Conservation (phyloP, 1,139 yeast genomes). For the Candida anutae region DNA sequence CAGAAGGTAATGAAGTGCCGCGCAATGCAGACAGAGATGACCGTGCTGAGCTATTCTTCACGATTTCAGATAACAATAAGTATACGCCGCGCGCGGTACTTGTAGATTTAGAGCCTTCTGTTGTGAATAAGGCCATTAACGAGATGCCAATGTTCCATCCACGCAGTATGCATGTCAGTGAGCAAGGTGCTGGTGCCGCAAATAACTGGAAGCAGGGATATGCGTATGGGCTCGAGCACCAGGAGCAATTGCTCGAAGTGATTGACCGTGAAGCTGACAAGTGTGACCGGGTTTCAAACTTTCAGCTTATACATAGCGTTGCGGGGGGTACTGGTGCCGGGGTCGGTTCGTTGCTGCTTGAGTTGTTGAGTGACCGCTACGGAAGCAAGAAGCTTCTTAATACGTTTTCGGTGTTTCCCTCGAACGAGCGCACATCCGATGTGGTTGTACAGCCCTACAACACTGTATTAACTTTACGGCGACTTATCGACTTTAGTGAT, state of each 20-base stretch:
- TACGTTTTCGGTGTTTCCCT: slow-evolving; percentile 84
- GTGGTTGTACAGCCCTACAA: slow-evolving; percentile 98
- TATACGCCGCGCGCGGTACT: slow-evolving; percentile 85
- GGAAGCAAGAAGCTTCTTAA: slow-evolving; percentile 72
- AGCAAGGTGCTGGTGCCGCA: slow-evolving; percentile 87
- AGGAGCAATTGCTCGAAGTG: slow-evolving; percentile 71
- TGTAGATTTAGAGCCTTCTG: slow-evolving; percentile 88
- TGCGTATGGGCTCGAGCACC: slow-evolving; percentile 59
- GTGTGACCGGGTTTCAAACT: slow-evolving; percentile 84
- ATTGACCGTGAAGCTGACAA: slow-evolving; percentile 87
- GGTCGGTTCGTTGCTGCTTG: slow-evolving; percentile 76
- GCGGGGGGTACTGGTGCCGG: slow-evolving; percentile 99
- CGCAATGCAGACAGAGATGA: slow-evolving; percentile 39
- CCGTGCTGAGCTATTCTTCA: slow-evolving; percentile 79
- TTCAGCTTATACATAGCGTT: slow-evolving; percentile 89
- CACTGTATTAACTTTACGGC: slow-evolving; percentile 68
- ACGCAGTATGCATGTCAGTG: slow-evolving; percentile 70
- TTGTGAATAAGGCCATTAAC: slow-evolving; percentile 55
- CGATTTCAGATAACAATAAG: slow-evolving; percentile 58
- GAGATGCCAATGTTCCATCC: slow-evolving; percentile 73
- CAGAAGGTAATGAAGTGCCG: slow-evolving; percentile 1
- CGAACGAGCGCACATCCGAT: slow-evolving; percentile 69
- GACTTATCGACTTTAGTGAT: slow-evolving; percentile 80
- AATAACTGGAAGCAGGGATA: slow-evolving; percentile 95
- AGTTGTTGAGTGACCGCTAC: slow-evolving; percentile 71